Evolutionary conservation across 2,329 filamentous ascomycete species (phyloP).

Genomic region (Neoscytalidium dimidiatum): DNA sequence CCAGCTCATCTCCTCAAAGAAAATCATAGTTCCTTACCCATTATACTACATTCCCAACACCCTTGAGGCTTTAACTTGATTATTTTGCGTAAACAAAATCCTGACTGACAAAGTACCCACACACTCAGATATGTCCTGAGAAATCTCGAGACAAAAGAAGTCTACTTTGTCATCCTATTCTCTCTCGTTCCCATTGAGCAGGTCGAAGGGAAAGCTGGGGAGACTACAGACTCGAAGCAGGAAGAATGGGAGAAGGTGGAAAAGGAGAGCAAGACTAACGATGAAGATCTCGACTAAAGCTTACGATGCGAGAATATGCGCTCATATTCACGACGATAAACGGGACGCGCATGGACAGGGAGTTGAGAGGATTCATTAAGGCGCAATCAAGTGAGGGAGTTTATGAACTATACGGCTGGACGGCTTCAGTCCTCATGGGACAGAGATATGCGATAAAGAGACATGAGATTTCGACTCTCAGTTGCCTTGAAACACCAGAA

Average conservation of each 20-base stretch:
- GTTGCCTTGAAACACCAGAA: too few relatives aligned
- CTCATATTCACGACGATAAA: too few relatives aligned
- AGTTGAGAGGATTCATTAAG: too few relatives aligned
- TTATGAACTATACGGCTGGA: too few relatives aligned
- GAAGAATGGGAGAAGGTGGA: constrained; percentile 2
- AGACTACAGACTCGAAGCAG: neutral
- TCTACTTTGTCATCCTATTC: constrained; percentile 82
- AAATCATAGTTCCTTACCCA: too few relatives aligned
- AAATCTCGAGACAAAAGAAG: constrained; percentile 70
- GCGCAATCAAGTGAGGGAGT: too few relatives aligned
- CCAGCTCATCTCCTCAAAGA: neutral
- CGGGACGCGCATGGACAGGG: too few relatives aligned
- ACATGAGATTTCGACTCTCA: too few relatives aligned
- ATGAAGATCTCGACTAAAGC: constrained; percentile 18
- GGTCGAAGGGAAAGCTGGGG: neutral
- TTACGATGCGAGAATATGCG: neutral
- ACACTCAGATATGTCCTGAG: constrained; percentile 89
- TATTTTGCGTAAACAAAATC: neutral
- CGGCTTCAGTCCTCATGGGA: too few relatives aligned
- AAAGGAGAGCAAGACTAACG: neutral
- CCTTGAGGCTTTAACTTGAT: neutral
- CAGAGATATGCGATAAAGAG: too few relatives aligned
- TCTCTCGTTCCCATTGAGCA: constrained; percentile 68
- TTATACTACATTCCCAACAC: too few relatives aligned
- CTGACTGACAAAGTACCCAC: constrained; percentile 65